These are phyloP conservation scores for Phytophthora sp. DNA, from an alignment of 352 stramenopile species.

Conservation along the genomic window DNA sequence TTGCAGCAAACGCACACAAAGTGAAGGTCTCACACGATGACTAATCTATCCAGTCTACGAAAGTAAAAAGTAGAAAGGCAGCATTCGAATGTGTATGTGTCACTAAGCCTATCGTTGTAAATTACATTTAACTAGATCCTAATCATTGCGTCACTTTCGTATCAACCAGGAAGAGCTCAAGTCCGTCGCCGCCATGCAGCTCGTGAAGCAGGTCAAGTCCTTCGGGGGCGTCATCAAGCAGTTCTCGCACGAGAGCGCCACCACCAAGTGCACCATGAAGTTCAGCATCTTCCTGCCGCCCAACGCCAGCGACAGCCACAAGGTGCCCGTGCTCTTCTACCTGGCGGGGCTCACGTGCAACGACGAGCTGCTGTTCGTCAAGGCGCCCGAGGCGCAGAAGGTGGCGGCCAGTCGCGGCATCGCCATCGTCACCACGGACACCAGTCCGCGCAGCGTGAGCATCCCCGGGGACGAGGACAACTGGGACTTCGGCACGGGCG, in stretches of 20 bases:
- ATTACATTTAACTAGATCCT: not conserved
- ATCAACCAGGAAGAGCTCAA: not conserved
- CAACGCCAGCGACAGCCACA: slow-evolving; percentile 57
- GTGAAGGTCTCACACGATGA: too few relatives aligned
- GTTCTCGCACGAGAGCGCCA: slow-evolving; percentile 82
- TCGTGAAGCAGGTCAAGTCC: slow-evolving; percentile 78
- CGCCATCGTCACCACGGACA: slow-evolving; percentile 96
- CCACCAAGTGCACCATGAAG: slow-evolving; percentile 90
- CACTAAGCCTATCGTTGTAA: too few relatives aligned
- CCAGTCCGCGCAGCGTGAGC: slow-evolving; percentile 91
- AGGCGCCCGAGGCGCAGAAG: slow-evolving; percentile 92
- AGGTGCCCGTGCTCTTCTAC: slow-evolving; percentile 94
- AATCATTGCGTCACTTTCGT: slow-evolving; percentile 5
- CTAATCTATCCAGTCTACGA: not conserved
- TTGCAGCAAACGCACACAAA: too few relatives aligned
- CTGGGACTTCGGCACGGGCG: slow-evolving; percentile 97
- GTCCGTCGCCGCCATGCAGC: slow-evolving; percentile 51
- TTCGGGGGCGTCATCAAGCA: slow-evolving; percentile 86
- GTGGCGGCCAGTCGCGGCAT: slow-evolving; percentile 91
- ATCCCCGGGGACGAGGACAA: slow-evolving; percentile 94
- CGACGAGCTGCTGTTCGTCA: slow-evolving; percentile 96
- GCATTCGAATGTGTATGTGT: too few relatives aligned
- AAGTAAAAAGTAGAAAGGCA: too few relatives aligned
- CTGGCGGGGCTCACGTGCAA: slow-evolving; percentile 97
- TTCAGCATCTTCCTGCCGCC: slow-evolving; percentile 92